Evolutionary conservation across 2,329 filamentous ascomycete genomes (phyloP), one percentile per base, ranked within the genome.

Genomic region (Pseudocercospora crystallina): DNA sequence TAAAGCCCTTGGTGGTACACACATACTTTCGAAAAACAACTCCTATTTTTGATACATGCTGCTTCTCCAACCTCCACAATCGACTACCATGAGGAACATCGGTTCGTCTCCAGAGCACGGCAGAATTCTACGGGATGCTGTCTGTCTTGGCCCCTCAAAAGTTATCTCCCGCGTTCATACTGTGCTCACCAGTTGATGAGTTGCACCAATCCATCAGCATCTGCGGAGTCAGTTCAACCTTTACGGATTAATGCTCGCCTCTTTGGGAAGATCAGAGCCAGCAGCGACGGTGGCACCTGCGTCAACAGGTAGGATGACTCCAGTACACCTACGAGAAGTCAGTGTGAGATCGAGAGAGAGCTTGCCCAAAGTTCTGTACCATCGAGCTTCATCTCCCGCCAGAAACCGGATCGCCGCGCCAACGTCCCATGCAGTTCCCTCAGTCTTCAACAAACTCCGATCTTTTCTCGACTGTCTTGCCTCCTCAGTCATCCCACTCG

Each of bases 361-460:
- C 2, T 14, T 17, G 4, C n/a, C 2, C 5, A 30, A 26, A 35
- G 33, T 34, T n/a, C n/a, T 41, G 35, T 30, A 76, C 77, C 78
- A 81, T 52, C 76, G 67, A 1, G 76, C 74, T 62, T 80, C 73
- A 52, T 76, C 72, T 9, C 76, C 72, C 5, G 76, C 76, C n/a
- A 81, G 65, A 55, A 79, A 81, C 1, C 73, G 66, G 0, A 80
- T 75, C 2, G 76, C 76, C 34, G 72, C 73, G 5, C 72, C 78
- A 40, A 75, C 73, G 58, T 82, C 79, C 77, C 78, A 80, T 1
- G 72, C 78, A 51, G 71, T 80, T 0, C 79, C 79, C 56, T 81
- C 79, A 1, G 73, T 79, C 31, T 75, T 74, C n/a, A 80, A 63
- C 11, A 80, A 59, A 62, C 75, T 79, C 39, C 76, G 64, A 45